These are phyloP conservation scores for Fusarium sp. DNA, from an alignment of 2,329 filamentous ascomycete genomes.

Conservation along the genomic window DNA sequence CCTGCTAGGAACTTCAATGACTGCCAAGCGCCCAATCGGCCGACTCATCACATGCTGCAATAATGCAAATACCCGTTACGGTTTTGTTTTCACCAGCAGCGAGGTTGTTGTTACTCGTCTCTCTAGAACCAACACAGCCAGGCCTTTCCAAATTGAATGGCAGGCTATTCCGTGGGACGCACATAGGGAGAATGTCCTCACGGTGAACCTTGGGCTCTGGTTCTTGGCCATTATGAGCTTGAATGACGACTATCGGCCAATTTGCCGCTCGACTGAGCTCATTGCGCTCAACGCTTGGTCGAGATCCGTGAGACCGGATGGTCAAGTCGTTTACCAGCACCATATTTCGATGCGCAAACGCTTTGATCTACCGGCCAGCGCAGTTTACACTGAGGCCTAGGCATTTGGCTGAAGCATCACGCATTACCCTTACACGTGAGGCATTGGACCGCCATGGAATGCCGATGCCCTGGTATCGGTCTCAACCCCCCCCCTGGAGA, in stretches of 20 bases:
- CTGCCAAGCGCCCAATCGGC: not conserved
- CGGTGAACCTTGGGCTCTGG: not conserved
- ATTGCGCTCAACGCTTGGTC: not conserved
- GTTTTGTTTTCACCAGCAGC: not conserved
- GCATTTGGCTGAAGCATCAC: not conserved
- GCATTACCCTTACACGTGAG: not conserved
- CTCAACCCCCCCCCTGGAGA: not conserved
- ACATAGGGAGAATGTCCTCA: not conserved
- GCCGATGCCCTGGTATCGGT: not conserved
- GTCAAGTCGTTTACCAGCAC: not conserved
- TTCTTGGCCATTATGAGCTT: slow-evolving; percentile 9
- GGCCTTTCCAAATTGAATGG: not conserved
- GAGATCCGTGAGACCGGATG: not conserved
- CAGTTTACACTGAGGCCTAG: not conserved
- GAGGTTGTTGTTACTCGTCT: slow-evolving; percentile 4
- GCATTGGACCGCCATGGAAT: not conserved
- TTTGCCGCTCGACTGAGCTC: not conserved
- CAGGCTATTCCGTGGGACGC: slow-evolving; percentile 1
- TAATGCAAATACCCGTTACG: not conserved
- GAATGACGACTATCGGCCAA: not conserved
- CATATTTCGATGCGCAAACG: not conserved
- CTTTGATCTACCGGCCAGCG: not conserved
- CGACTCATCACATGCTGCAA: not conserved
- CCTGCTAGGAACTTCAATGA: not conserved
- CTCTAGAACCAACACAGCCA: too few relatives aligned